These are phyloP conservation scores for Botrytis paeoniae DNA, from an alignment of 2,329 filamentous ascomycete species.

Conservation along the genomic window DNA sequence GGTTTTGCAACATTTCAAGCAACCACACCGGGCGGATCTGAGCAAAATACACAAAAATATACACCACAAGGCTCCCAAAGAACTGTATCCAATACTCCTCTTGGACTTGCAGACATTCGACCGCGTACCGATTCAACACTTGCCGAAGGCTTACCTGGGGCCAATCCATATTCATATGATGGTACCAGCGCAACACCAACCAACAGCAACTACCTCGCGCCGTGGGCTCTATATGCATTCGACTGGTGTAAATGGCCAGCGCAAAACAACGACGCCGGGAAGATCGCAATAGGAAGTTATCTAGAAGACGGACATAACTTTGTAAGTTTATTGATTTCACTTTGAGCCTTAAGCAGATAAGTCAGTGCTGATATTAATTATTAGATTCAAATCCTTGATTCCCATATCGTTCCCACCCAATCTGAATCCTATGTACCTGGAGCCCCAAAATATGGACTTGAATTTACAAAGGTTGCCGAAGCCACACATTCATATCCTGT, in stretches of 20 bases:
- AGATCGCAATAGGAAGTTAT: constrained; percentile 93
- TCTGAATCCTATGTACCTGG: constrained; percentile 67
- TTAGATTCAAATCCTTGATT: constrained; percentile 95
- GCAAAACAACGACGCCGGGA: constrained; percentile 75
- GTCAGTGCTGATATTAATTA: not conserved
- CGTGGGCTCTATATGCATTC: constrained; percentile 94
- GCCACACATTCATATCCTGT: constrained; percentile 98
- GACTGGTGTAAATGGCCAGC: constrained; percentile 99
- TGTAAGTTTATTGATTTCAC: constrained; percentile 49
- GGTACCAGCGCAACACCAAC: constrained; percentile 61
- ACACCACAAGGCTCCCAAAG: constrained; percentile 56
- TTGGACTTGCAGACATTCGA: constrained; percentile 88
- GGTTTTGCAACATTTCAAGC: constrained; percentile 57
- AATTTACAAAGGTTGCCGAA: constrained; percentile 92
- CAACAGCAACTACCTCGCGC: constrained; percentile 90
- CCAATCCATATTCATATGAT: constrained; percentile 59
- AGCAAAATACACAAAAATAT: constrained; percentile 52
- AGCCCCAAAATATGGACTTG: constrained; percentile 70
- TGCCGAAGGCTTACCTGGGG: constrained; percentile 65
- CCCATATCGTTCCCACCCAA: constrained; percentile 70
- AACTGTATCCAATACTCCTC: constrained; percentile 71
- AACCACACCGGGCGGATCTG: constrained; percentile 61
- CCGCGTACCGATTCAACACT: constrained; percentile 80
- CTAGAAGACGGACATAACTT: constrained; percentile 98
- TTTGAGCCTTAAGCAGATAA: not conserved